Conservation (phyloP, 495 filamentous ascomycete species). For the Barbatosphaeria neglecta region DNA sequence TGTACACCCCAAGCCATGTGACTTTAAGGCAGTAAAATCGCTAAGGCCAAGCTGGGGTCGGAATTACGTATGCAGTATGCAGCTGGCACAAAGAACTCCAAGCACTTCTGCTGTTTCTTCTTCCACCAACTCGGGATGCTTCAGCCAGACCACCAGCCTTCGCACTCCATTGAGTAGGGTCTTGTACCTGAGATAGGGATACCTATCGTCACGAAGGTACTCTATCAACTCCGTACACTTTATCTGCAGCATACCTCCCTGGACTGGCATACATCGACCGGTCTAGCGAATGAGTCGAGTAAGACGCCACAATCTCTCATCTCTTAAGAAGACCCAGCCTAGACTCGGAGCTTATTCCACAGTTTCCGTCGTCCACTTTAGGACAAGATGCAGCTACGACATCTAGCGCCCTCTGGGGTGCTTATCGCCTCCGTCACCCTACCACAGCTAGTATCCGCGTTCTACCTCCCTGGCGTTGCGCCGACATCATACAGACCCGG, state of each 20-base stretch:
- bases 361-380: not conserved
- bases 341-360: not conserved
- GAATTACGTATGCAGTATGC: too few relatives aligned
- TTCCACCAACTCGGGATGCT: too few relatives aligned
- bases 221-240: too few relatives aligned
- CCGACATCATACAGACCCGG: conserved; percentile 76
- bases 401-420: conserved; percentile 34
- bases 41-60: not conserved
- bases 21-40: not conserved
- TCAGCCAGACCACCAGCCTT: too few relatives aligned
- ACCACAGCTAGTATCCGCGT: conserved; percentile 54
- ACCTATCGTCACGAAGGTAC: too few relatives aligned
- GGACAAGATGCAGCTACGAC: conserved; percentile 33
- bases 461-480: conserved; percentile 93
- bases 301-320: not conserved
- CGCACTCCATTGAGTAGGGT: too few relatives aligned
- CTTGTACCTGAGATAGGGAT: too few relatives aligned
- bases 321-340: not conserved
- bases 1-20: not conserved
- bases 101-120: too few relatives aligned
- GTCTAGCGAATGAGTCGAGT: too few relatives aligned
- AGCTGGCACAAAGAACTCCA: too few relatives aligned
- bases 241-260: too few relatives aligned
- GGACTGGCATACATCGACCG: too few relatives aligned
- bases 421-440: conserved; percentile 29